Evolutionary conservation across 805 yeast genomes (phyloP).

Genomic region (Candida broadrunensis): DNA sequence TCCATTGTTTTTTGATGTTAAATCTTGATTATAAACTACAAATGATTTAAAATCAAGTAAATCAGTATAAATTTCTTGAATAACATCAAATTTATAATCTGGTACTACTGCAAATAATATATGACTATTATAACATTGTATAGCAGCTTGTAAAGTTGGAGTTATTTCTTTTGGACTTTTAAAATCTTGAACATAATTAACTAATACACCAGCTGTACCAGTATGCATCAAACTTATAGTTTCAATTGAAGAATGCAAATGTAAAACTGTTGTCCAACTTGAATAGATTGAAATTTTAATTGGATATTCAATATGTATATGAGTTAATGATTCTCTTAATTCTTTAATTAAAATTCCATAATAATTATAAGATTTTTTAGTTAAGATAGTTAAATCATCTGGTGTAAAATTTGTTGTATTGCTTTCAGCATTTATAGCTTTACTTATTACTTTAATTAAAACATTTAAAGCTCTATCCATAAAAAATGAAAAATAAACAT

Average conservation of each 20-base stretch:
- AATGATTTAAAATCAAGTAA: conserved; percentile 25
- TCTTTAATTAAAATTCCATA: conserved; percentile 35
- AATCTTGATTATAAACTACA: conserved; percentile 11
- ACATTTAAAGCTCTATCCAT: conserved; percentile 36
- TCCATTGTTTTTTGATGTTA: conserved; percentile 8
- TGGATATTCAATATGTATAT: conserved; percentile 32
- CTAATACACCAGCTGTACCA: conserved; percentile 32
- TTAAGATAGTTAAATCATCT: conserved; percentile 26
- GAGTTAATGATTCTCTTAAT: conserved; percentile 27
- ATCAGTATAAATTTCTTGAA: conserved; percentile 21
- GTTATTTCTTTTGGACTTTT: conserved; percentile 13
- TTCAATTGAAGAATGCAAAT: conserved; percentile 27
- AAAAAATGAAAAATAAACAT: conserved; percentile 32
- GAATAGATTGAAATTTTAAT: conserved; percentile 35
- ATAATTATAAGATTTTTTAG: conserved; percentile 26
- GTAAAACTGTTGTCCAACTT: conserved; percentile 33
- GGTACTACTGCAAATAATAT: conserved; percentile 23
- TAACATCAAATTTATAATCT: conserved; percentile 30
- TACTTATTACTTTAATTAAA: conserved; percentile 7
- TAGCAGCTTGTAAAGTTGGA: conserved; percentile 13
- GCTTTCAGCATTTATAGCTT: conserved; percentile 6
- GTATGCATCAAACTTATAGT: conserved; percentile 30
- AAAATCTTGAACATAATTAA: conserved; percentile 22
- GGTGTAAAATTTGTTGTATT: conserved; percentile 21
- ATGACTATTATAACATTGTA: conserved; percentile 20